A percentile compares a stretch with the other conserved stretches of the same genome.
phyloP scores from a whole-genome alignment of 78 protist species.

The Dictyostelium intermedium region DNA sequence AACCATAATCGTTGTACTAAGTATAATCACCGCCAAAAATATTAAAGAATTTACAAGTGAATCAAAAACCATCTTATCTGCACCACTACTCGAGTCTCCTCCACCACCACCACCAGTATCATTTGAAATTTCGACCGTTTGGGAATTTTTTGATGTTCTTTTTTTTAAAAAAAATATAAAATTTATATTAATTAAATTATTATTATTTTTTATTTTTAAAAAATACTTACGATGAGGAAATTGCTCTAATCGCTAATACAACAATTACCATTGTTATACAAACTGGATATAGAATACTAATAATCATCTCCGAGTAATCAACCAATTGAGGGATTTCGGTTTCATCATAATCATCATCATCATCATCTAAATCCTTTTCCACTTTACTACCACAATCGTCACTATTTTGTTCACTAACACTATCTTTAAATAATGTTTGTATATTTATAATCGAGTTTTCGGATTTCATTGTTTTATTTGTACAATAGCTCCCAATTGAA shows the following conservation, averaged over 20 bases:
- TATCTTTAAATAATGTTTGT: neutral
- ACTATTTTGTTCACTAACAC: neutral
- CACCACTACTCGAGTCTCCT: neutral
- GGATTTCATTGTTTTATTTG: neutral
- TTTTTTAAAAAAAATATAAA: neutral
- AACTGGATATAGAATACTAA: slow-evolving; percentile 56
- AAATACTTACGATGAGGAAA: neutral
- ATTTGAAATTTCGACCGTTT: neutral
- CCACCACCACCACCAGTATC: neutral
- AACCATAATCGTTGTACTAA: slow-evolving; percentile 79
- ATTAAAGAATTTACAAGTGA: slow-evolving; percentile 65
- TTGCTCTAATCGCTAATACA: slow-evolving; percentile 21
- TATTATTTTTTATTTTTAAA: neutral
- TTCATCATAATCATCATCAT: slow-evolving; percentile 13
- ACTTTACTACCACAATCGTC: neutral
- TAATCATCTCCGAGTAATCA: slow-evolving; percentile 53
- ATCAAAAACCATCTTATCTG: slow-evolving; percentile 16
- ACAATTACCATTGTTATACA: slow-evolving; percentile 65
- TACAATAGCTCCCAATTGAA: neutral
- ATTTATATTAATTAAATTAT: neutral
- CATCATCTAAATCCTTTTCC: neutral
- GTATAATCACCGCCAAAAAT: slow-evolving; percentile 53
- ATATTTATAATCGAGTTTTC: neutral
- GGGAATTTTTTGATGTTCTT: neutral
- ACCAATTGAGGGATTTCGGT: neutral